Percentiles rank a stretch among this genome's conserved stretches.
Conservation (phyloP, 2,329 filamentous ascomycete genomes). For the Mycosphaerella arachidis region DNA sequence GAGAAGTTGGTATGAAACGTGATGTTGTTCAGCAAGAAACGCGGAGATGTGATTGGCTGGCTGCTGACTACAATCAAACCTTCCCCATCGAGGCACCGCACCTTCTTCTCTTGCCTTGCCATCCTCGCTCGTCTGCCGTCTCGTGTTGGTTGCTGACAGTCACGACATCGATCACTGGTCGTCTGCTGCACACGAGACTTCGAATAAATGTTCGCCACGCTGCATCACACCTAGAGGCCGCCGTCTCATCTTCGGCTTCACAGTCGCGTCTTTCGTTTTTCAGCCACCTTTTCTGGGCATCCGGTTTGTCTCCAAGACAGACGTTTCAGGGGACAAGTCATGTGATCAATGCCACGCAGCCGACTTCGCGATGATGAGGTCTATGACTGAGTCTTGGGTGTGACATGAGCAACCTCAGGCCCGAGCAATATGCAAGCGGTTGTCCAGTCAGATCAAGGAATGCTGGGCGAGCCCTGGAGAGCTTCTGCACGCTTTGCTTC, state of each 20-base stretch:
- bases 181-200: no score
- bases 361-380: slow-evolving; percentile 1
- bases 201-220: no score
- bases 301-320: neutral
- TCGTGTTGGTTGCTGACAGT: no score
- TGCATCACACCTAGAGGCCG: neutral
- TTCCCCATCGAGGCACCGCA: no score
- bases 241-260: neutral
- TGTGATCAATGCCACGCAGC: neutral
- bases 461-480: neutral
- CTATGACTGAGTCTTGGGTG: neutral
- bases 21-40: no score
- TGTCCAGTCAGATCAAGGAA: neutral
- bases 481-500: neutral
- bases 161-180: no score
- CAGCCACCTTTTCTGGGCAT: neutral
- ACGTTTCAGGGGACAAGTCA: neutral
- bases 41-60: no score
- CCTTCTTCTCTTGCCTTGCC: no score
- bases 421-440: neutral
- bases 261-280: neutral
- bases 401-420: neutral
- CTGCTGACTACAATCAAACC: no score
- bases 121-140: no score
- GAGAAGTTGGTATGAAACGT: no score